These are phyloP conservation scores for Fusarium kyushuense DNA, from an alignment of 2,329 filamentous ascomycete genomes.

Conservation along the genomic window DNA sequence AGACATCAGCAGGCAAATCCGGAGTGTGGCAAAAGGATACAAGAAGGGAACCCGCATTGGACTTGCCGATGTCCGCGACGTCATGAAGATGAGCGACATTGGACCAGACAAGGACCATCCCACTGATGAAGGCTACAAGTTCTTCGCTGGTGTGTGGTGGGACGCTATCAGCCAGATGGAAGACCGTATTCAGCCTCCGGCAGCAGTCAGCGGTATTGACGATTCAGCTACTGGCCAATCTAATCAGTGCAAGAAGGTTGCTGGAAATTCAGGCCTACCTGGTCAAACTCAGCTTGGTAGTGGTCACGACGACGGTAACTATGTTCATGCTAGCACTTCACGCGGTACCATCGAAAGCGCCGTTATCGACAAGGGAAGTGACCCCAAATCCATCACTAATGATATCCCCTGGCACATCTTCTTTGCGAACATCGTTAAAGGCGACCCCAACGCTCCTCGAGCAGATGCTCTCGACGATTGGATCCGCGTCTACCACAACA, in stretches of 20 bases:
- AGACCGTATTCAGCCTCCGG: not conserved
- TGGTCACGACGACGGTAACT: not conserved
- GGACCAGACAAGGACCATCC: not conserved
- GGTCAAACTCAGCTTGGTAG: not conserved
- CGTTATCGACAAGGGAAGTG: not conserved
- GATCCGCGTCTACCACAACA: not conserved
- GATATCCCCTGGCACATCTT: constrained; percentile 6
- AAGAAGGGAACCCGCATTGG: not conserved
- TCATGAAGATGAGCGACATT: not conserved
- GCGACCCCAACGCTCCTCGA: not conserved
- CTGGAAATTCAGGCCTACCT: not conserved
- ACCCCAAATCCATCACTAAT: not conserved
- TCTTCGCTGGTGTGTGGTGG: constrained; percentile 5
- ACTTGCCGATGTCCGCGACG: not conserved
- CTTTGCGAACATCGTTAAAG: not conserved
- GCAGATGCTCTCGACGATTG: not conserved
- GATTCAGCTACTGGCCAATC: not conserved
- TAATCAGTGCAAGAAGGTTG: not conserved
- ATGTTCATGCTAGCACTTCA: not conserved
- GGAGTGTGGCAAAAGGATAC: not conserved
- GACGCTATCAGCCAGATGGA: constrained; percentile 3
- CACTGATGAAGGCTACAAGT: not conserved
- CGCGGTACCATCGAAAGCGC: not conserved
- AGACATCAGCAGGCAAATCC: not conserved
- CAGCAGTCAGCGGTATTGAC: not conserved